Base-by-base conservation (phyloP, 768 basidiomycete species). In the Gloeostereum incarnatum region DNA sequence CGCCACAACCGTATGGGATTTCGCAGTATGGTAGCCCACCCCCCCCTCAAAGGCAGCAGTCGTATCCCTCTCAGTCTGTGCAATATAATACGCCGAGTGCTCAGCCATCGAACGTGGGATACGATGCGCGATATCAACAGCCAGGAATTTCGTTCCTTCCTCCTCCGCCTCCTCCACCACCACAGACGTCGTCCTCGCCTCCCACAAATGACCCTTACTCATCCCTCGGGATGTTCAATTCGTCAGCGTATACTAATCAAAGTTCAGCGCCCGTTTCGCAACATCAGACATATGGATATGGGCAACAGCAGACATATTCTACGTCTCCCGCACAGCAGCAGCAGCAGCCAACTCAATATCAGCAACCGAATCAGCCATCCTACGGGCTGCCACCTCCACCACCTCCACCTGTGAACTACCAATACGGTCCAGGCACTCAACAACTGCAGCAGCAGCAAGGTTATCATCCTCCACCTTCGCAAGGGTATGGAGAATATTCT, bases 131-230 rank as follows among this genome's bases (percentile, higher is more conserved):
- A 8, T 36, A 26, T 16, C 51, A 43, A 9, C 31, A 27, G 18
- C 42, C 40, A 14, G 40, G 38, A 25, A 36, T 45, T 14, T 37
- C 30, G 10, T 33, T 45, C 6, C 46, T 44, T 27, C 40, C 50
- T n/a, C 38, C 52, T 16, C 39, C 43, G 16, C 46, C 46, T 1
- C 49, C 57, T 20, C 50, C 50, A 22, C 47, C 39, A 11, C 50
- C 59, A 30, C 49, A 48, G 20, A 43, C 50, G 30, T 23, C 55
- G 4, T 32, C 47, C 3, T 30, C 50, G 11, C 51, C 35, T 6
- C 49, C 52, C 35, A 44, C 55, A 6, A 30, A 38, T 24, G 57
- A 65, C 45, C 65, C 66, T 11, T 67, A 69, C 39, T 59, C 58
- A 6, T 43, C 13, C 29, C 48, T 64, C 8, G 51, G 54, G 13